Conservation (phyloP, 2,329 filamentous ascomycete species). For the Penicillium sp. region DNA sequence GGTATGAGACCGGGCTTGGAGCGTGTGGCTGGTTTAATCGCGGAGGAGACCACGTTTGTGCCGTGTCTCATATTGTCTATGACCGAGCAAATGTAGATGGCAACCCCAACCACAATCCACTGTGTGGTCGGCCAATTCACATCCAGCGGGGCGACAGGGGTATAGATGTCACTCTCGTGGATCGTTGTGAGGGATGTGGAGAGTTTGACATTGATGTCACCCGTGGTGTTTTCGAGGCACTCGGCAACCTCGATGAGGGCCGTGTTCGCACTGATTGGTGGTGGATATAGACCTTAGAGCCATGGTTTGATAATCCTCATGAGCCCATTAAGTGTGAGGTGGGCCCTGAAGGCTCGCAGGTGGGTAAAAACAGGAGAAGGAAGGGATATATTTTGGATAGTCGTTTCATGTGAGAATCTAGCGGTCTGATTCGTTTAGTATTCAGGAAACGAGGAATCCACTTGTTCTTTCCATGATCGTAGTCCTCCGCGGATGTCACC, state of each 20-base stretch:
- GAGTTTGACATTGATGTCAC: conserved; percentile 52
- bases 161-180: conserved; percentile 64
- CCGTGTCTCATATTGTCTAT: conserved; percentile 65
- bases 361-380: background rate
- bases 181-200: conserved; percentile 58
- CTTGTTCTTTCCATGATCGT: conserved; percentile 41
- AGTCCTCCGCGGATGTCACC: conserved; percentile 44
- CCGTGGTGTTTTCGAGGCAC: conserved; percentile 45
- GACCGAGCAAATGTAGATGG: conserved; percentile 54
- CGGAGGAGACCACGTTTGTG: conserved; percentile 59
- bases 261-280: conserved; percentile 51
- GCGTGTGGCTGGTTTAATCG: conserved; percentile 63
- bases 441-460: conserved; percentile 42
- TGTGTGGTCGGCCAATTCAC: conserved; percentile 67
- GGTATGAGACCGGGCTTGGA: conserved; percentile 64
- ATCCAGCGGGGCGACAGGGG: conserved; percentile 55
- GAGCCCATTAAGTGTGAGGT: background rate
- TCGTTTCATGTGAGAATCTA: background rate
- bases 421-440: conserved; percentile 24
- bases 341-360: background rate
- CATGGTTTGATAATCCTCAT: too few species aligned
- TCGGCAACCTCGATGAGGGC: conserved; percentile 47
- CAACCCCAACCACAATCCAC: conserved; percentile 62
- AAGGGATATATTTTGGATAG: background rate
- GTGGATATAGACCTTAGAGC: conserved; percentile 31